Conservation (phyloP, 108 stramenopile species). For the Fragilaria crotonensis region DNA sequence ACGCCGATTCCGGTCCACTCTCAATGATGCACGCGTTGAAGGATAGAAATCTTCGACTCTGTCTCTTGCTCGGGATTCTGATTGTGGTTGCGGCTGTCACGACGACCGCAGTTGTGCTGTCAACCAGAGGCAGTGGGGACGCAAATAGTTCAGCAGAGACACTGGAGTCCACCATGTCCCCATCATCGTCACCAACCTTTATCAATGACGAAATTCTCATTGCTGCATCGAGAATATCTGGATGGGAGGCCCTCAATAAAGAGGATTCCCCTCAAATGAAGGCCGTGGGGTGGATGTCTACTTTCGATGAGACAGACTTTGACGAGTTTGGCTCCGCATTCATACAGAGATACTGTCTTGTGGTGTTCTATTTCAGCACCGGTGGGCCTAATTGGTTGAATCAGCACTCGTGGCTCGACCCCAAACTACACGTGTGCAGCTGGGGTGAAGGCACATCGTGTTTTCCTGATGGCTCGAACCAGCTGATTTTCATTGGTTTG, state of each 20-base stretch:
- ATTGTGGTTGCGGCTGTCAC: neutral
- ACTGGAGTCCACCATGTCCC: neutral
- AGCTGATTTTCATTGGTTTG: constrained; percentile 5
- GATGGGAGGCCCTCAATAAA: neutral
- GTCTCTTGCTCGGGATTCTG: neutral
- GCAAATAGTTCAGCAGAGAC: neutral
- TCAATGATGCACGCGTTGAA: neutral
- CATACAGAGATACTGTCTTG: constrained; percentile 23
- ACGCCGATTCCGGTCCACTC: constrained; percentile 5
- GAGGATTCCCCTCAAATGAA: constrained; percentile 14
- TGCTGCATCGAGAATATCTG: neutral
- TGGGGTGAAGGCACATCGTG: constrained; percentile 15
- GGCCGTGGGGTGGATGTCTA: constrained; percentile 18
- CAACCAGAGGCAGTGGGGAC: neutral
- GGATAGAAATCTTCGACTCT: neutral
- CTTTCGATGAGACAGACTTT: neutral
- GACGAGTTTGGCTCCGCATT: constrained; percentile 6
- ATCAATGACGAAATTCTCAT: neutral
- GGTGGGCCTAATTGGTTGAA: constrained; percentile 21
- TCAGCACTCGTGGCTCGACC: constrained; percentile 8
- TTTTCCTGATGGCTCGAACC: neutral
- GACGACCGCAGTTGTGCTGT: neutral
- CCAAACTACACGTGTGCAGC: constrained; percentile 13
- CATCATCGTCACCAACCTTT: neutral
- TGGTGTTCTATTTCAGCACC: constrained; percentile 23